A percentile compares a stretch with the other conserved stretches of the same genome.
These are phyloP conservation scores for Cladosporium phlei DNA, from an alignment of 2,329 filamentous ascomycete genomes.

Conservation along the genomic window DNA sequence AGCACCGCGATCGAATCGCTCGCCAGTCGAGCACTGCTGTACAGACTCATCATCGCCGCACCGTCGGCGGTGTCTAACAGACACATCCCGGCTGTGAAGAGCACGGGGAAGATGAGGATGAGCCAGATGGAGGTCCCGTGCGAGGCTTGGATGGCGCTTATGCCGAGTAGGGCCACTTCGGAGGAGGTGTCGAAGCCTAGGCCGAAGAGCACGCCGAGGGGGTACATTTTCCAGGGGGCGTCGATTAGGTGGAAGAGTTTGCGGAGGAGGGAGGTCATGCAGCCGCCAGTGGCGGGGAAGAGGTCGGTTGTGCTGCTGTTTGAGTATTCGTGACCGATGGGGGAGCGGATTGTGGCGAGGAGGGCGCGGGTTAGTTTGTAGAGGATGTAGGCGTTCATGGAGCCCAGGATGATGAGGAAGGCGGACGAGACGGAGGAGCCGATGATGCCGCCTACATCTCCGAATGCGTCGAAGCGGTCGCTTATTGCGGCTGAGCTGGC, in stretches of 20 bases:
- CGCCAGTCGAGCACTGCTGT: slow-evolving; percentile 73
- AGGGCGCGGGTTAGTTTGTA: slow-evolving; percentile 70
- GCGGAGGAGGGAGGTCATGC: slow-evolving; percentile 67
- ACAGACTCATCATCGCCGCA: slow-evolving; percentile 90
- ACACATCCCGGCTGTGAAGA: slow-evolving; percentile 96
- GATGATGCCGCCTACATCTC: slow-evolving; percentile 77
- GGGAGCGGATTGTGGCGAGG: slow-evolving; percentile 52
- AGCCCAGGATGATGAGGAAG: slow-evolving; percentile 75
- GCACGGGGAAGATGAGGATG: slow-evolving; percentile 81
- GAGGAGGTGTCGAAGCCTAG: slow-evolving; percentile 94
- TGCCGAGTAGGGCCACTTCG: slow-evolving; percentile 86
- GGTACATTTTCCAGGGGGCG: slow-evolving; percentile 92
- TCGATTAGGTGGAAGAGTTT: slow-evolving; percentile 70
- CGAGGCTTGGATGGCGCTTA: slow-evolving; percentile 80
- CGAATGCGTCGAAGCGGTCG: slow-evolving; percentile 74
- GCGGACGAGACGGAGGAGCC: slow-evolving; percentile 81
- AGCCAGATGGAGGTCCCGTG: slow-evolving; percentile 88
- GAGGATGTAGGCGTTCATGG: slow-evolving; percentile 82
- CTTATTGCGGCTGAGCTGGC: slow-evolving; percentile 82
- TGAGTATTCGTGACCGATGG: slow-evolving; percentile 35
- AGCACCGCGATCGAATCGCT: slow-evolving; percentile 82
- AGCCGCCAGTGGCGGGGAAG: slow-evolving; percentile 72
- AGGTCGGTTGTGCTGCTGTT: slow-evolving; percentile 39
- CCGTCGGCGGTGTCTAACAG: slow-evolving; percentile 88
- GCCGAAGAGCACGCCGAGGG: slow-evolving; percentile 77